Conservation (phyloP, 306 rosid genomes). For the Elaeagnus macrophylla region DNA sequence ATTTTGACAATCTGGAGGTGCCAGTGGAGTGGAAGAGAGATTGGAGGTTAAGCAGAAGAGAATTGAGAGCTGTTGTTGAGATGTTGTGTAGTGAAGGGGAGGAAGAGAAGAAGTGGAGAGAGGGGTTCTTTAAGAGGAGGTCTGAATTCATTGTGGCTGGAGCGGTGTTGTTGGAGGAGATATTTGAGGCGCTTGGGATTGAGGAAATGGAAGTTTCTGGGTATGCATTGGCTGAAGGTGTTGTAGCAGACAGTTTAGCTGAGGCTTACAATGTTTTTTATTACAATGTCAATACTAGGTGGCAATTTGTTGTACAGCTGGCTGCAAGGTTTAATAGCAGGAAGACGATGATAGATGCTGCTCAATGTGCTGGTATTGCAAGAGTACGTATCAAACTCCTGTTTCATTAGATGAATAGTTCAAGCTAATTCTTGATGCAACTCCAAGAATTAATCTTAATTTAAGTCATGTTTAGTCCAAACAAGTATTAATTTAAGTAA, state of each 20-base stretch:
- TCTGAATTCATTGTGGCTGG: conserved; percentile 31
- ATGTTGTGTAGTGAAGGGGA: conserved; percentile 21
- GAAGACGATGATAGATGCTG: conserved; percentile 28
- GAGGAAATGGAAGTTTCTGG: conserved; percentile 32
- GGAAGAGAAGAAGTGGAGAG: conserved; percentile 19
- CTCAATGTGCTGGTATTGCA: conserved; percentile 21
- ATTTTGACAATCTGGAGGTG: conserved; percentile 4
- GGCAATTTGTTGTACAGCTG: conserved; percentile 25
- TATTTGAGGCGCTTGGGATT: conserved; percentile 26
- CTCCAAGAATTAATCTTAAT: neutral
- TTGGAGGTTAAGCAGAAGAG: conserved; percentile 31
- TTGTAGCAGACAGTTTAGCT: conserved; percentile 20
- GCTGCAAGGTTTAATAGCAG: conserved; percentile 21
- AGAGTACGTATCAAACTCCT: conserved; percentile 13
- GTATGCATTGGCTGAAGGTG: conserved; percentile 29
- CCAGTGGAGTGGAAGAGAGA: conserved; percentile 16
- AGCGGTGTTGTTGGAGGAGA: conserved; percentile 31
- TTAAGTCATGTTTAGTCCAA: too few species aligned
- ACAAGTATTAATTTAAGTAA: too few species aligned
- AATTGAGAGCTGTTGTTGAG: conserved; percentile 23
- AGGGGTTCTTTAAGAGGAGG: conserved; percentile 17
- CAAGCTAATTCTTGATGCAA: neutral
- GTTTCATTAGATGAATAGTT: neutral
- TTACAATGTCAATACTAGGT: conserved; percentile 16
- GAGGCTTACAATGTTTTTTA: conserved; percentile 7